phyloP scores from a whole-genome alignment of 2,329 filamentous ascomycete species.

The Colletotrichum gloeosporioides region DNA sequence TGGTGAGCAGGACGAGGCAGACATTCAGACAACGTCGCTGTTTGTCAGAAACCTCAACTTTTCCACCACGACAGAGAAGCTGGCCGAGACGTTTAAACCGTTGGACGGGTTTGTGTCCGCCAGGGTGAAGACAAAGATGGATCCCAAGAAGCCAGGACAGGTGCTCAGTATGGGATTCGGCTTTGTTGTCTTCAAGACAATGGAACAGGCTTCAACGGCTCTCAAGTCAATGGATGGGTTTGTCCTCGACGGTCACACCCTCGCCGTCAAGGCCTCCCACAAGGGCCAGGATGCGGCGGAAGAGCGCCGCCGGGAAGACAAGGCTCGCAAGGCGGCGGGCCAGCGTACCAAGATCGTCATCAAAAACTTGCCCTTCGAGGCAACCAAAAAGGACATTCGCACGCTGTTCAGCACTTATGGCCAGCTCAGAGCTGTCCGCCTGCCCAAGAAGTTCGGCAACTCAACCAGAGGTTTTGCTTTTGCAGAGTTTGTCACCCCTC shows the following conservation, averaged over 20 bases:
- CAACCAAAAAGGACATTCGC: conserved; percentile 89
- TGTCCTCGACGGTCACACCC: conserved; percentile 83
- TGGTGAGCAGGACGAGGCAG: conserved; percentile 57
- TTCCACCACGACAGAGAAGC: conserved; percentile 76
- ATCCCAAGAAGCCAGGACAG: conserved; percentile 89
- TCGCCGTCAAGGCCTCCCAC: conserved; percentile 86
- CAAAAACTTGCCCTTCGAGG: conserved; percentile 98
- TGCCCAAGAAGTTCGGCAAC: conserved; percentile 94
- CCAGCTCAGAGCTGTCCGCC: conserved; percentile 87
- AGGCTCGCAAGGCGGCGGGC: conserved; percentile 77
- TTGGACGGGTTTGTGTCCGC: conserved; percentile 90
- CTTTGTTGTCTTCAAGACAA: conserved; percentile 86
- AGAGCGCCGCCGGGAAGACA: conserved; percentile 82
- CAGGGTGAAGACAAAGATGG: conserved; percentile 89
- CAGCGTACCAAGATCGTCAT: conserved; percentile 92
- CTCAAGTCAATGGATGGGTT: conserved; percentile 87
- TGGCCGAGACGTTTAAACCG: conserved; percentile 79
- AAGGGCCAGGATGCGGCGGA: conserved; percentile 87
- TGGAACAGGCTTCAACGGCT: conserved; percentile 79
- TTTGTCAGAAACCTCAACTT: conserved; percentile 97
- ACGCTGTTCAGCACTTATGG: conserved; percentile 89
- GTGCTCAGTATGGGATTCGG: conserved; percentile 96
- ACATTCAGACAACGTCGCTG: conserved; percentile 76
- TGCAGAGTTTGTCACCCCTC: conserved; percentile 90
- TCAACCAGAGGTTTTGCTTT: conserved; percentile 93